Evolutionary conservation across 306 rosid species (phyloP).

Genomic region (Rubus idaeus): DNA sequence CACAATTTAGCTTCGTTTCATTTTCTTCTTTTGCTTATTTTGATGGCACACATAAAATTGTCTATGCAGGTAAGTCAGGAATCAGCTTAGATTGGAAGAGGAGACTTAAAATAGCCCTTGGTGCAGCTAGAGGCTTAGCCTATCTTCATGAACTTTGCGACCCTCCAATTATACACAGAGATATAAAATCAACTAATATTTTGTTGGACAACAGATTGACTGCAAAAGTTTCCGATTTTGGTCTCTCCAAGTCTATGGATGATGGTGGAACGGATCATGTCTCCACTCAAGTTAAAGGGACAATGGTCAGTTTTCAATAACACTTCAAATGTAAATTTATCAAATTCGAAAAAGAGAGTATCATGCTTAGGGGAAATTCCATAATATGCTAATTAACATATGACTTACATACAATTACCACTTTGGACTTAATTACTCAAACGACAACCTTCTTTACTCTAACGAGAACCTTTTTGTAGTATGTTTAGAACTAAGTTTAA

Average conservation of each 20-base stretch:
- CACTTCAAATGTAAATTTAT: neutral
- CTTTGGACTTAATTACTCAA: too few species aligned
- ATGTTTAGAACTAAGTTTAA: neutral
- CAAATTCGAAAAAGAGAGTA: neutral
- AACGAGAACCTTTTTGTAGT: too few species aligned
- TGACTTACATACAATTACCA: too few species aligned
- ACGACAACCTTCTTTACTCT: too few species aligned
- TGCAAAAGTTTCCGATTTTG: slow-evolving; percentile 85
- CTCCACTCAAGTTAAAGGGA: slow-evolving; percentile 81
- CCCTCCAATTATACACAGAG: slow-evolving; percentile 82
- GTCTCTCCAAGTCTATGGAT: slow-evolving; percentile 67
- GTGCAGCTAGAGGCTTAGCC: slow-evolving; percentile 75
- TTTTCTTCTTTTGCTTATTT: neutral
- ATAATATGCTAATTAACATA: too few species aligned
- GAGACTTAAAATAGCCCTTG: slow-evolving; percentile 64
- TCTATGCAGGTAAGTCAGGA: slow-evolving; percentile 59
- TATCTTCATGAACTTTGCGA: slow-evolving; percentile 78
- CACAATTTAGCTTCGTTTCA: neutral
- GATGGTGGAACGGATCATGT: slow-evolving; percentile 53
- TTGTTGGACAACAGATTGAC: slow-evolving; percentile 58
- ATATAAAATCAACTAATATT: slow-evolving; percentile 77
- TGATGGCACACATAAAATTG: neutral
- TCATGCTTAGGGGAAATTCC: too few species aligned
- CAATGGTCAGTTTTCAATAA: slow-evolving; percentile 42
- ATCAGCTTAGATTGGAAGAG: slow-evolving; percentile 71